Evolutionary conservation across 768 basidiomycete genomes (phyloP), one percentile per base, ranked within the genome.

Genomic region (Podaxis rugospora): DNA sequence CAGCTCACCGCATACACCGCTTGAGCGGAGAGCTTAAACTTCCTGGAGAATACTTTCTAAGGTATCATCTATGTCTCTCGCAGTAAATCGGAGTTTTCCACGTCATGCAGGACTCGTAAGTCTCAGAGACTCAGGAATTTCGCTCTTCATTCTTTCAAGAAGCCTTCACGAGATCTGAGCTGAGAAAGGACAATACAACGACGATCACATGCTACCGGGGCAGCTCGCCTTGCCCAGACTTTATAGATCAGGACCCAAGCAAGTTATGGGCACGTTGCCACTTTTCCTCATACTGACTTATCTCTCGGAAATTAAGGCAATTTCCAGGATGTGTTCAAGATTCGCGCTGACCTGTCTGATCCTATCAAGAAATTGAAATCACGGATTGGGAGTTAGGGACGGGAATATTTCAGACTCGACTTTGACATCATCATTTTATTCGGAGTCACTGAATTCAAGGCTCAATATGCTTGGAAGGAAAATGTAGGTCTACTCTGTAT

Each of bases 371-470:
- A 53, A 21, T 59, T 63, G 5, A 37, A 50, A 27, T 7, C 60
- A 60, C 37, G 32, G 25, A 11, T 5, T 51, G 62, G 62, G 14
- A 25, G 56, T 5, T 1, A 46, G 16, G 56, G 52, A 9, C 52
- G 27, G 6, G 27, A 57, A 16, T 72, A 70, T 59, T 74, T 70
- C 50, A 25, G 51, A 36, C 4, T 69, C 27, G 61, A 69, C 9
- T 81, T 75, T 56, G 73, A 76, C 11, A 68, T 83, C 25, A 70
- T 80, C 37, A 62, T 83, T 54, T 72, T 70, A 54, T 77, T 80
- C 42, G 82, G 82, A 0, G 50, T 75, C 42, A 79, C 81, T 0
- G 81, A 83, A 52, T 51, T 82, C n/a, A 75, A 79, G 57, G 80
- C 80, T 0, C 76, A 79, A 44, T 72, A 81, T 16, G 66, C 71